A percentile compares a stretch with the other conserved stretches of the same genome.
These are phyloP conservation scores for Solanum chmielewskii DNA, from an alignment of 257 asterid species.

Conservation along the genomic window DNA sequence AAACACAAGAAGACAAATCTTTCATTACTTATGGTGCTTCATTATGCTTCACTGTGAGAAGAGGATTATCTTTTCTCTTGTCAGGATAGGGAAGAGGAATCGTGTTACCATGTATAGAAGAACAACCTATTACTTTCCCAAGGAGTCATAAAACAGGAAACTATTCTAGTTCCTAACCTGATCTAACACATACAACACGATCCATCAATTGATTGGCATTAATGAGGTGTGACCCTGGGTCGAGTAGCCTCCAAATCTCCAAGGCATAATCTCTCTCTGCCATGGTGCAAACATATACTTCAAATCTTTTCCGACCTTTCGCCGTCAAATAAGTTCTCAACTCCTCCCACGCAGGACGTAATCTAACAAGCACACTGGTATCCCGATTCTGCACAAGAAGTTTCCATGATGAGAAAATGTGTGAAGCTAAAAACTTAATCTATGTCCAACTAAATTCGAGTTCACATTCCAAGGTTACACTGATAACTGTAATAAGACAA, in stretches of 20 bases:
- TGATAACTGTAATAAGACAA: background rate
- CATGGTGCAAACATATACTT: conserved; percentile 96
- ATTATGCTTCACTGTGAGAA: background rate
- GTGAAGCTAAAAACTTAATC: background rate
- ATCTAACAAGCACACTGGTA: conserved; percentile 88
- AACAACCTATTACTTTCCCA: background rate
- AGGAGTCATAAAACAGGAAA: background rate
- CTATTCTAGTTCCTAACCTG: conserved; percentile 35
- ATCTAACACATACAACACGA: conserved; percentile 88
- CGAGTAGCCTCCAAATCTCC: conserved; percentile 99
- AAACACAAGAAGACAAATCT: background rate
- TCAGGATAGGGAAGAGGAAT: background rate
- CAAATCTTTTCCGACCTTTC: conserved; percentile 92
- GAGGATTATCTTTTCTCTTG: background rate
- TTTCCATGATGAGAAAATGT: conserved; percentile 12
- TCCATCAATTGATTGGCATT: conserved; percentile 54
- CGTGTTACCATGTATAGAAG: background rate
- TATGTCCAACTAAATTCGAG: background rate
- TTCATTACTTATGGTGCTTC: background rate
- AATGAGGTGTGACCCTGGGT: conserved; percentile 76
- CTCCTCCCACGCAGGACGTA: conserved; percentile 99
- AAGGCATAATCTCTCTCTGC: conserved; percentile 98
- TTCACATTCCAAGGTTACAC: background rate
- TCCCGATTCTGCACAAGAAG: conserved; percentile 67
- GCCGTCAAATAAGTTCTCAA: conserved; percentile 76